phyloP scores from a whole-genome alignment of 305 asterid genomes.

The Petunia hybrid region DNA sequence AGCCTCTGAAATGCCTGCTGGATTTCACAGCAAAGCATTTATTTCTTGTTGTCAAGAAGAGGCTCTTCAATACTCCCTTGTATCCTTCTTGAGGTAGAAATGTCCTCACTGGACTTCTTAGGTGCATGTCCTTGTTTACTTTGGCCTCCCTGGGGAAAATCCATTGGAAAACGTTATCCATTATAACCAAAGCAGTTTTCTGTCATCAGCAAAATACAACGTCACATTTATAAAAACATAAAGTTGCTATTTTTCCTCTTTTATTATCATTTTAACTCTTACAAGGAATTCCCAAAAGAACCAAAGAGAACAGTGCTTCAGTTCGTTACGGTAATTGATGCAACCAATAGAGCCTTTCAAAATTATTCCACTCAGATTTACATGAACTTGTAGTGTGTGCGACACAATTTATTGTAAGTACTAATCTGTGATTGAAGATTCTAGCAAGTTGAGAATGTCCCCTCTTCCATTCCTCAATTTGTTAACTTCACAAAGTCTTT shows the following conservation, averaged over 20 bases:
- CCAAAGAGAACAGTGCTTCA: background rate
- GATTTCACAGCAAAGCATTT: constrained; percentile 3
- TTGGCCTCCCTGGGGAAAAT: constrained; percentile 63
- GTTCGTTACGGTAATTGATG: background rate
- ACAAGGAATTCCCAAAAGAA: background rate
- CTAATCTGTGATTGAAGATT: background rate
- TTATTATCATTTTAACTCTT: background rate
- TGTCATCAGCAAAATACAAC: background rate
- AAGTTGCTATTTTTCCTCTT: background rate
- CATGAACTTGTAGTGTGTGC: background rate
- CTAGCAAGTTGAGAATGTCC: background rate
- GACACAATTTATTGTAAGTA: background rate
- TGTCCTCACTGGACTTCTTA: constrained; percentile 57
- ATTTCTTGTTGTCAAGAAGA: constrained; percentile 44
- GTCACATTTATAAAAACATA: background rate
- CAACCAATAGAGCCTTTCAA: background rate
- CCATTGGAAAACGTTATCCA: constrained; percentile 14
- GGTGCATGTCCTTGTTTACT: constrained; percentile 53
- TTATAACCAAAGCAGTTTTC: background rate
- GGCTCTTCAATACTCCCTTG: constrained; percentile 51
- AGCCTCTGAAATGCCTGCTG: background rate
- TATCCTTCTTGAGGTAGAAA: constrained; percentile 43
- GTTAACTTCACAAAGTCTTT: background rate
- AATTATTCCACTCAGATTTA: background rate
- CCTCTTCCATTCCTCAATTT: background rate